These are phyloP conservation scores for Saxophila tyrrhenica DNA, from an alignment of 495 filamentous ascomycete genomes.

Conservation along the genomic window DNA sequence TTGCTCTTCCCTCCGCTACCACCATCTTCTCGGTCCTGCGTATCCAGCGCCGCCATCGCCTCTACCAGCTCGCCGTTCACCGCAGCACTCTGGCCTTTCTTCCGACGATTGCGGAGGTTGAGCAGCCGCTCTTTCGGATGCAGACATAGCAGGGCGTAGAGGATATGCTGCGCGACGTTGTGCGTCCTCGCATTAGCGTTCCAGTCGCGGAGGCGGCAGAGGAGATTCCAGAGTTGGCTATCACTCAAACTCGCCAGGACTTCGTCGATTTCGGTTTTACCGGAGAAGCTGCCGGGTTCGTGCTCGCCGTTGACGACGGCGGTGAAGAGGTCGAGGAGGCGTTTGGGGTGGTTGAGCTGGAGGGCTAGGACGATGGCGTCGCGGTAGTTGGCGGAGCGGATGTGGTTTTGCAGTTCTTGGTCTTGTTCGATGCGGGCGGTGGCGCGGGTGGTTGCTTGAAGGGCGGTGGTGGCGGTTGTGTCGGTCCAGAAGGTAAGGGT, in stretches of 20 bases:
- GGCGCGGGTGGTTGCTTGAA: constrained; percentile 53
- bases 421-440: constrained; percentile 80
- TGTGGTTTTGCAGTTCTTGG: constrained; percentile 84
- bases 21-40: background rate
- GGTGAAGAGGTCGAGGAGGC: constrained; percentile 69
- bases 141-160: constrained; percentile 63
- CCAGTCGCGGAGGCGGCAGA: constrained; percentile 81
- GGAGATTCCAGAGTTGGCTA: constrained; percentile 67
- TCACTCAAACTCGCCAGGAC: constrained; percentile 69
- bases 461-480: constrained; percentile 70
- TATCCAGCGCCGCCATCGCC: constrained; percentile 7
- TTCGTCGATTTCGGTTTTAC: constrained; percentile 68
- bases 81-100: constrained; percentile 15
- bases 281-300: constrained; percentile 55
- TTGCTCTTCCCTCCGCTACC: constrained; percentile 10
- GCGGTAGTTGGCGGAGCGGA: constrained; percentile 71
- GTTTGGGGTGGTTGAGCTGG: constrained; percentile 81
- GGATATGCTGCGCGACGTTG: constrained; percentile 71
- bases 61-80: constrained; percentile 18
- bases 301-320: constrained; percentile 53
- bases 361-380: constrained; percentile 87
- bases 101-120: constrained; percentile 41
- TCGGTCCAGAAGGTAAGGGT: constrained; percentile 92
- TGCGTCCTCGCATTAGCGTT: constrained; percentile 90
- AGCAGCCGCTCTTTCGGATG: constrained; percentile 67